These are phyloP conservation scores for Salix exigua DNA, from an alignment of 345 rosid species.

Conservation along the genomic window DNA sequence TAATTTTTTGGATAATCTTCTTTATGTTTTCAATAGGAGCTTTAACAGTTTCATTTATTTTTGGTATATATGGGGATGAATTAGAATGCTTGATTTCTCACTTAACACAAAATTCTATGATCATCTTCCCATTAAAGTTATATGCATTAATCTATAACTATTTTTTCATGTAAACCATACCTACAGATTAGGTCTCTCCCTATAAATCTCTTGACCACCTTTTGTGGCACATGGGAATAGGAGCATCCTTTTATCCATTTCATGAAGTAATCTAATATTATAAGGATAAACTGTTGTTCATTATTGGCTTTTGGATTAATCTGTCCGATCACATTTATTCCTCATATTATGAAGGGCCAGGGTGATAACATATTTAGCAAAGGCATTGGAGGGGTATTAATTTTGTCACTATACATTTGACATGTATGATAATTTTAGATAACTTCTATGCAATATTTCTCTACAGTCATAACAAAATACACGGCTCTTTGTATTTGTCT, in stretches of 20 bases:
- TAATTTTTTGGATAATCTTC: too few species aligned
- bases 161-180: not conserved
- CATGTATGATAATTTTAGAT: too few species aligned
- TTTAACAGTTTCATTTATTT: not conserved
- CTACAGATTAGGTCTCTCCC: not conserved
- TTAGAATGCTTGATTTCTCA: not conserved
- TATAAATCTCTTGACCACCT: not conserved
- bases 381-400: too few species aligned
- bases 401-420: not conserved
- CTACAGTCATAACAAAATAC: too few species aligned
- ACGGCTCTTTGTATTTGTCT: too few species aligned
- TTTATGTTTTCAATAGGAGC: not conserved
- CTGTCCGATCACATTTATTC: not conserved
- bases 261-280: not conserved
- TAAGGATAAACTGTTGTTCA: not conserved
- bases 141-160: not conserved
- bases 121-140: not conserved
- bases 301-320: not conserved
- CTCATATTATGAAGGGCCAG: not conserved
- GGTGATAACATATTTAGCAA: too few species aligned
- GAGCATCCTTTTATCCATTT: not conserved
- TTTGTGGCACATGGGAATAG: not conserved
- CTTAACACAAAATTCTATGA: not conserved
- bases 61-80: not conserved
- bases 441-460: too few species aligned